Base-by-base conservation (phyloP, 176 grass and related monocot genomes). In the Rhynchospora pubera region DNA sequence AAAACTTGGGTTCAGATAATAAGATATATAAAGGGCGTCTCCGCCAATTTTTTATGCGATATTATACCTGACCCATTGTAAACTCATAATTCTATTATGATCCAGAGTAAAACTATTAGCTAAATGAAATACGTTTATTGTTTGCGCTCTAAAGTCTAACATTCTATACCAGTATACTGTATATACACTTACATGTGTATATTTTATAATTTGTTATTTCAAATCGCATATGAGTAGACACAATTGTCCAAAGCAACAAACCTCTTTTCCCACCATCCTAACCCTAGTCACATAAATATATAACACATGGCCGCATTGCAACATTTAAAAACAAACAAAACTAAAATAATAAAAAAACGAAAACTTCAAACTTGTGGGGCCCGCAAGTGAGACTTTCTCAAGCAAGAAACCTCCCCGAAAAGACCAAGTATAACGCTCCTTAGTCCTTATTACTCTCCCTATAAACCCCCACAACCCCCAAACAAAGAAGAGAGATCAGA, bases 401-500 rank as follows among this genome's bases (percentile, higher is more conserved):
- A 45, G 34, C 56, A 62, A 66, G 58, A 82, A n/a, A 82, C 21
- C 79, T 80, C 78, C 39, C 42, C 13, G 79, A 65, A 82, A 64
- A 50, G 42, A 63, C 59, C 60, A 47, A 45, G 44, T 64, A 34
- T 28, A 66, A 46, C 47, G 32, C 69, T 66, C 10, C 83, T 24
- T 56, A 3, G 0, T 9, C 75, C 72, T 28, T 28, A 28, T 28
- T 28, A 28, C 87, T 34, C 62, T 55, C 78, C 66, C 26, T 85
- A 57, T 60, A 81, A 63, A 84, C 15, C 56, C 59, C 59, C 24
- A 43, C 18, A 69, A 67, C 52, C 23, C 58, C 32, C 23, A 44
- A 82, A 67, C 83, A 51, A 76, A 62, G 42, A 64, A 79, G 72
- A 65, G 62, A 89, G 83, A 82, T 57, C 61, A 59, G 7, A 19